phyloP scores from a whole-genome alignment of 768 basidiomycete species.

The Leccinum fibrillosum region DNA sequence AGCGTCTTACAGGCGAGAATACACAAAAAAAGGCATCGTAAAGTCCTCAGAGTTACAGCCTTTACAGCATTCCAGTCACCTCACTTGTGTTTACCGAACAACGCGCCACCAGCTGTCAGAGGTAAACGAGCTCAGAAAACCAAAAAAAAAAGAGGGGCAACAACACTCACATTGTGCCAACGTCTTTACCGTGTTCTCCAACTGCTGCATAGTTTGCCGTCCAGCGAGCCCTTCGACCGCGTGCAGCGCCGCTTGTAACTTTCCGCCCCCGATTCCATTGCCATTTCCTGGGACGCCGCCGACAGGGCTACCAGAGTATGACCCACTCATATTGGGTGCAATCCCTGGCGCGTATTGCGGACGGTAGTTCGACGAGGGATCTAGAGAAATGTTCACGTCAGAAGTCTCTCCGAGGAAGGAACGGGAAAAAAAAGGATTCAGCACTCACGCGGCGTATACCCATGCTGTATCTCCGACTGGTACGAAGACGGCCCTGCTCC shows the following conservation, averaged over 20 bases:
- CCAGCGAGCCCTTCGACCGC: constrained; percentile 59
- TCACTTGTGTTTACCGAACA: constrained; percentile 9
- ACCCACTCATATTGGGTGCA: background rate
- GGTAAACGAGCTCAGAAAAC: background rate
- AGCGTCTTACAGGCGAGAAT: no score
- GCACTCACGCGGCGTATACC: constrained; percentile 36
- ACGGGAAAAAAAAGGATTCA: background rate
- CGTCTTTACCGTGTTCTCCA: constrained; percentile 45
- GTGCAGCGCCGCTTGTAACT: constrained; percentile 36
- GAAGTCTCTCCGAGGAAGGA: background rate
- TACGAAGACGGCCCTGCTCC: background rate
- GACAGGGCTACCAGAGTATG: background rate
- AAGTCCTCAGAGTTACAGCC: background rate
- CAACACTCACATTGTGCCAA: constrained; percentile 50
- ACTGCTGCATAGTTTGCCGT: constrained; percentile 43
- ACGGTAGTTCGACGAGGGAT: constrained; percentile 6
- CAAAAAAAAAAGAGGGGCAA: constrained; percentile 1
- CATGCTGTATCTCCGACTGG: constrained; percentile 1
- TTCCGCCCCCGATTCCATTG: background rate
- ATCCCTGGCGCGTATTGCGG: background rate
- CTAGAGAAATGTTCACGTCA: background rate
- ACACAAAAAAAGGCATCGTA: background rate
- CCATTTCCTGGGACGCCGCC: background rate
- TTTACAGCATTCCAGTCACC: background rate
- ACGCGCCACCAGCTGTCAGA: background rate